Evolutionary conservation across 768 basidiomycete species (phyloP), one percentile per base, ranked within the genome.

Genomic region (Rhizopogon vulgaris): DNA sequence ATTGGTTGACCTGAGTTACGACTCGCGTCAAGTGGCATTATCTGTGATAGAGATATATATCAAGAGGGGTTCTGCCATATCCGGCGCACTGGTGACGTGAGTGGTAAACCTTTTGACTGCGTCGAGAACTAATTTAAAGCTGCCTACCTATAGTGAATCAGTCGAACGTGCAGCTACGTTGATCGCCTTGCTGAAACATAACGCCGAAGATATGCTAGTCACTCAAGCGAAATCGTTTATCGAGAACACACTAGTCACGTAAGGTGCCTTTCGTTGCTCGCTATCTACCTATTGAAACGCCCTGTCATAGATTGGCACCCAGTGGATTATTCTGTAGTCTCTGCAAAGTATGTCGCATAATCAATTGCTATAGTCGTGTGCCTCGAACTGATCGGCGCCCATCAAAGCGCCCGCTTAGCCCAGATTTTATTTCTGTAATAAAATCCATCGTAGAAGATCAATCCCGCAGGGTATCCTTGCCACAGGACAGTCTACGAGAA

Each of bases 11-110:
- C 66, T 84, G 45, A 83, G 78, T 60, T 82, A 85, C 48, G 87
- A 90, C 58, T 58, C 86, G 27, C 80, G 84, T 7, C 84, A 86
- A 55, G 67, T 88, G 7, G 75, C 80, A 15, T 63, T 90, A 41
- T 80, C 84, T 3, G 74, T 77, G 8, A 72, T 76, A 17, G 83
- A 84, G 52, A 77, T 80, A 4, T 84, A 82, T 54, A 76, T 87
- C 53, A 83, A 79, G 56, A 70, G 76, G 55, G 86, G 81, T 70
- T 74, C 79, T 32, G 64, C 69, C 37, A 55, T 57, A 40, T 55
- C 54, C 10, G 56, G 56, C 15, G 48, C 34, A 15, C 49, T 57
- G 22, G 54, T 55, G 40, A 55, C 55, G 56, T 57, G 38, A 40
- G 56, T 12, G 11, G n/a, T 11, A 10, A 7, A 51, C 28, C 24